Base-by-base conservation (phyloP, 1,139 yeast genomes). In the Groenewaldozyma sp. region DNA sequence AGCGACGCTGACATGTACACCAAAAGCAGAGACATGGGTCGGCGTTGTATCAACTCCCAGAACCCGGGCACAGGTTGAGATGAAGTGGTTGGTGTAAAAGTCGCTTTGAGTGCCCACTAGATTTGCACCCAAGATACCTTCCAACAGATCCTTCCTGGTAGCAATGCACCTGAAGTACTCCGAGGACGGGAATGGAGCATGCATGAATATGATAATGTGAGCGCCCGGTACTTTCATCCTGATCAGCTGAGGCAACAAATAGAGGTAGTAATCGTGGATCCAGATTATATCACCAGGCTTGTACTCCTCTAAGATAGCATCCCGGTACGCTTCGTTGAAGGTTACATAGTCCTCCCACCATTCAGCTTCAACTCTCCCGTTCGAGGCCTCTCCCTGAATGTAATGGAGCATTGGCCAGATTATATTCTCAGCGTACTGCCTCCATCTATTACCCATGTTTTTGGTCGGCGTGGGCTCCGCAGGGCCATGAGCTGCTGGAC, bases 341-440 rank as follows among this genome's bases (percentile, higher is more conserved):
- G 73, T 76, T 39, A 86, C 94, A 56, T 91, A 93, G 58, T 84
- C 94, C 55, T 79, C 73, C 96, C 97, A 91, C 75, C 91, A 84
- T 38, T 74, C 69, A 37, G 75, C 70, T 54, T 86, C 94, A 14
- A 35, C 29, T 20, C 37, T 38, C 2, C 91, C 91, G 55, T 82
- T 82, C 32, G 76, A 74, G 2, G 76, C 71, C 28, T 73, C 64
- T 39, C 79, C 81, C 62, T 84, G 82, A 57, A 88, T 83, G 62
- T 91, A 91, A 59, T 93, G 98, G 60, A 88, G 78, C 2, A 86
- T 81, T 1, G 96, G 95, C 97, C 98, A 93, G 34, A 93, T 67
- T 19, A 80, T 80, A 51, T 82, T 77, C 56, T 91, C 98, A 0
- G 97, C 95, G 57, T 86, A 88, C 45, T 70, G 68, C 53, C 95